These are phyloP conservation scores for Fusarium luffae DNA, from an alignment of 2,329 filamentous ascomycete genomes.

Conservation along the genomic window DNA sequence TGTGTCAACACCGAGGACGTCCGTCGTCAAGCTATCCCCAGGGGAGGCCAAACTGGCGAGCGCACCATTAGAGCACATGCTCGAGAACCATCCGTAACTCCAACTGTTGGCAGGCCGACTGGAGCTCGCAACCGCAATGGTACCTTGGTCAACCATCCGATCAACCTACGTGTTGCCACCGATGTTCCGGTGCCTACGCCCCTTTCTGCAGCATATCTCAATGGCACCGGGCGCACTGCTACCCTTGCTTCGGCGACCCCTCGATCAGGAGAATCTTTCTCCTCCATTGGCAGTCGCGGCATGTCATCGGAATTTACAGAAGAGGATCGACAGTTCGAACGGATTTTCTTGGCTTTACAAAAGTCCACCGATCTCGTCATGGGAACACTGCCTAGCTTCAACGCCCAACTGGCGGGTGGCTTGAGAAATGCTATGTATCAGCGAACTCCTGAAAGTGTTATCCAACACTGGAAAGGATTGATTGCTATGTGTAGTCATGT, in stretches of 20 bases:
- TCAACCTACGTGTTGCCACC: conserved; percentile 66
- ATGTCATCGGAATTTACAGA: conserved; percentile 73
- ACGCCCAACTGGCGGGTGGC: conserved; percentile 72
- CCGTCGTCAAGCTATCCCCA: conserved; percentile 26
- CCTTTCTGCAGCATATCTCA: conserved; percentile 58
- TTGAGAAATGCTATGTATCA: conserved; percentile 72
- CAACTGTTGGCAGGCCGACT: conserved; percentile 61
- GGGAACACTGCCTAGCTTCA: conserved; percentile 75
- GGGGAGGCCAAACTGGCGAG: conserved; percentile 45
- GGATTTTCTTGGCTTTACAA: conserved; percentile 80
- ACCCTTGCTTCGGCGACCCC: conserved; percentile 74
- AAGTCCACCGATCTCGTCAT: conserved; percentile 79
- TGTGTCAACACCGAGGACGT: conserved; percentile 46
- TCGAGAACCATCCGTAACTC: conserved; percentile 64
- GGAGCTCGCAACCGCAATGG: conserved; percentile 50
- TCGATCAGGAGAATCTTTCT: conserved; percentile 84
- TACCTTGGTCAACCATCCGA: conserved; percentile 60
- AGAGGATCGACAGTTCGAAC: conserved; percentile 84
- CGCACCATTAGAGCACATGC: conserved; percentile 63
- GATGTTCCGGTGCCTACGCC: conserved; percentile 57
- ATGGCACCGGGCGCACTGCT: conserved; percentile 61
- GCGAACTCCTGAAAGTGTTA: conserved; percentile 67
- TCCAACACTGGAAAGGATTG: conserved; percentile 75
- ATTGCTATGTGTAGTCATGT: conserved; percentile 77
- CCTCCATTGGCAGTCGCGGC: conserved; percentile 60